Evolutionary conservation across 208 protist species (phyloP), one percentile per base, ranked within the genome.

Genomic region (Willaertia magna): DNA sequence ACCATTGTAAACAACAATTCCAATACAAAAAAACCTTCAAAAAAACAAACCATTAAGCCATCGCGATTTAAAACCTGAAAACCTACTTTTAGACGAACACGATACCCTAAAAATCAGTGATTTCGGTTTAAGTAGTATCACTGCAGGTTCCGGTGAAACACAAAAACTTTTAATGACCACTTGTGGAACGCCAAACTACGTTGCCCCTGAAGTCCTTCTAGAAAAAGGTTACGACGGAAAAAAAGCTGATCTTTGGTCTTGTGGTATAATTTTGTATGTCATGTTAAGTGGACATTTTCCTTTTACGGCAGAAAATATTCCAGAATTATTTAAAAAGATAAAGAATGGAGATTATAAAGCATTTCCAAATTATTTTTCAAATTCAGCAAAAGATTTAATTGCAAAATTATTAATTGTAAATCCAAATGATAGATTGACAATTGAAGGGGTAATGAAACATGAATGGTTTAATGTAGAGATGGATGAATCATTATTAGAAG

Each of bases 201-300:
- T 89, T 43, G 79, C 51, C 12, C 79, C 61, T 40, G 61, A 75
- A 40, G 34, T 75, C 6, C 30, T 75, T 42, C 7, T 91, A 86
- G 92, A 94, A 87, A 88, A 92, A 30, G 94, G 94, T 22, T 98
- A 98, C 88, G 92, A 97, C 78, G 96, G 96, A 34, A 92, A 90
- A 84, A 87, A 93, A 86, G 96, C 96, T 74, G 97, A 99, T 89
- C 94, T 99, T 89, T 99, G 97, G 97, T 96, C 93, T 86, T 96
- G 96, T 75, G 97, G 97, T 39, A 95, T 97, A 18, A 97, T 99
- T 79, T 90, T 99, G 0, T 99, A 96, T 90, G 98, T 98, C 52
- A 95, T 99, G 91, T 89, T 99, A 0, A 91, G 92, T 48, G 95
- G 94, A 18, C 91, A 90, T 47, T 92, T 99, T 6, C 98, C 98